Percentiles rank a stretch among this genome's conserved stretches.
These are phyloP conservation scores for Rubroboletus satanas DNA, from an alignment of 768 basidiomycete genomes.

Conservation along the genomic window DNA sequence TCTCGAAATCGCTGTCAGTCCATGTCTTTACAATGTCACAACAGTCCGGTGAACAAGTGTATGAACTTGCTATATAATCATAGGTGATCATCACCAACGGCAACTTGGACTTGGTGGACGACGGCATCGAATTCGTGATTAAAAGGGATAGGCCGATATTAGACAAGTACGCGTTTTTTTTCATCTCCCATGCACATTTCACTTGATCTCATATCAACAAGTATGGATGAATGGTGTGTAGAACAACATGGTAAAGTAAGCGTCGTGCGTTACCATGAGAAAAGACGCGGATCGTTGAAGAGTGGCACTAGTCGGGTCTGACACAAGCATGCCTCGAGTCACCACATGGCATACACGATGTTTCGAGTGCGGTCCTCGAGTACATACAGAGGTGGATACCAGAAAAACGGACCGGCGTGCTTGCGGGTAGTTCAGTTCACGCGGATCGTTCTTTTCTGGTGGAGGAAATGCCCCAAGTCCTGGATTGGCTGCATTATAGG, in stretches of 20 bases:
- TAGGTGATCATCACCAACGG: conserved; percentile 89
- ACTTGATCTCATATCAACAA: background rate
- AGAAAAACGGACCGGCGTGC: conserved; percentile 50
- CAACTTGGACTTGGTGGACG: conserved; percentile 73
- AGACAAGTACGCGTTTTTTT: conserved; percentile 40
- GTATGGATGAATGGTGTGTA: background rate
- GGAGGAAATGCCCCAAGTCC: conserved; percentile 76
- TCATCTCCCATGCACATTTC: background rate
- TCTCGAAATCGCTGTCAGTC: conserved; percentile 66
- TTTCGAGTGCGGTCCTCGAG: conserved; percentile 55
- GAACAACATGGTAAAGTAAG: background rate
- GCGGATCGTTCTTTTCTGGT: conserved; percentile 69
- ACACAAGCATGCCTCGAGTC: conserved; percentile 51
- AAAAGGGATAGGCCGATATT: conserved; percentile 41
- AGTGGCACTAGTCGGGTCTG: background rate
- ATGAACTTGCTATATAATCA: background rate
- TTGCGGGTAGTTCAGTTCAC: conserved; percentile 90
- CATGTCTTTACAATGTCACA: background rate
- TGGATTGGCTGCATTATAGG: conserved; percentile 83
- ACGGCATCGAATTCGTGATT: conserved; percentile 76
- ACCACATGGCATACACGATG: conserved; percentile 55
- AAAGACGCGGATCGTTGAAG: background rate
- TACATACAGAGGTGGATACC: conserved; percentile 91
- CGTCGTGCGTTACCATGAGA: background rate
- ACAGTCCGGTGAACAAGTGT: background rate